Base-by-base conservation (phyloP, 2,329 filamentous ascomycete genomes). In the Sporothrix dimorphospora region DNA sequence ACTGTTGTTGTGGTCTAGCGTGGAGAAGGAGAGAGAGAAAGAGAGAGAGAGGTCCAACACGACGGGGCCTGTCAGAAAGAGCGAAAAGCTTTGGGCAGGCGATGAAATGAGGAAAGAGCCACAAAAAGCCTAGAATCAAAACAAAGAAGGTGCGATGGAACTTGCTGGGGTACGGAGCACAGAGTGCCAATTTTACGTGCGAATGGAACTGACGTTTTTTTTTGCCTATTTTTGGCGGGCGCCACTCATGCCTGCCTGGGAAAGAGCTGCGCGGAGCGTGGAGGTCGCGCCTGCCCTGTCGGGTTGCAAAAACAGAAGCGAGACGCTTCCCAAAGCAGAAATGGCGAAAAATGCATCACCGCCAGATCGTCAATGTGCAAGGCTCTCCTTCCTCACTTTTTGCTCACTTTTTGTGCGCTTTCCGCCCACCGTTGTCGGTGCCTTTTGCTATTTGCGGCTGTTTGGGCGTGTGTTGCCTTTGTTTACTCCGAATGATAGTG, bases 241-340 rank as follows among this genome's bases (percentile, higher is more conserved):
- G 59, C n/a, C 38, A 38, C n/a, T 16, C 59, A 27, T 65, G 38
- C 59, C 42, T 49, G 42, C 24, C 42, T 3, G 12, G 24, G 16
- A 34, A 49, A 49, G 42, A 66, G 42, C 21, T 24, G 27, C 24
- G 40, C 42, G 66, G n/a, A 38, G 27, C 24, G 40, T 8, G 66
- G n/a, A 38, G 71, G 71, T 73, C 73, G 73, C 71, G 73, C 72
- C 69, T 73, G 71, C 73, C 73, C 27, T 59, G 45, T 70, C 69
- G 27, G 68, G 70, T 30, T 21, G 30, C 49, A 51, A 72, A 66
- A 59, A 63, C 24, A 51, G 38, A 61, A 47, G n/a, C 63, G 55
- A 42, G 14, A 40, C 24, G 34, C 40, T 21, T 38, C 42, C 55
- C 27, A 65, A 61, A 65, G n/a, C 30, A 65, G 69, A 65, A 63